Evolutionary conservation across 2,329 filamentous ascomycete genomes (phyloP).

Genomic region (Aspergillus glaucus): DNA sequence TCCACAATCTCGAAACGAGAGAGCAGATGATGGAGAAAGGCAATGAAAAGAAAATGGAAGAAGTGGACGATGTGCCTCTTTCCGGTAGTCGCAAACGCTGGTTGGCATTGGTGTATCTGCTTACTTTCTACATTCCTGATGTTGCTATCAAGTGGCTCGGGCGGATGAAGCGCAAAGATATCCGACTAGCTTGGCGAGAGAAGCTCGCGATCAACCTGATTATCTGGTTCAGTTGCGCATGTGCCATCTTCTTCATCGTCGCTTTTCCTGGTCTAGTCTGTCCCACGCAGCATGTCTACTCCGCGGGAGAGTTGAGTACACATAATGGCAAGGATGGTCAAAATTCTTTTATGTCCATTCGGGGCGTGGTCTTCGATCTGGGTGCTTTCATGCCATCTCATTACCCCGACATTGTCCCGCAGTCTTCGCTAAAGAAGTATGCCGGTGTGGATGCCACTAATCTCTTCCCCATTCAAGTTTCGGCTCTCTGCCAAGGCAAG

Average conservation of each 20-base stretch:
- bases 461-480: conserved; percentile 91
- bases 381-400: conserved; percentile 66
- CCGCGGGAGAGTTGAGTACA: conserved; percentile 64
- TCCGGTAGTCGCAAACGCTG: conserved; percentile 81
- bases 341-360: conserved; percentile 69
- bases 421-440: conserved; percentile 66
- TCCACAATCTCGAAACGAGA: conserved; percentile 88
- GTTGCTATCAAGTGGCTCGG: conserved; percentile 70
- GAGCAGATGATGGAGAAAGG: conserved; percentile 93
- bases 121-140: conserved; percentile 87
- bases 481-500: conserved; percentile 76
- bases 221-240: conserved; percentile 79
- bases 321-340: conserved; percentile 65
- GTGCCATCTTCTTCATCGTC: conserved; percentile 83
- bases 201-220: conserved; percentile 97
- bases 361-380: conserved; percentile 84
- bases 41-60: conserved; percentile 81
- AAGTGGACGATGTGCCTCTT: conserved; percentile 77
- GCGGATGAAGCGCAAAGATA: conserved; percentile 84
- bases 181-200: conserved; percentile 89
- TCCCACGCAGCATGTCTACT: conserved; percentile 84
- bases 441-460: conserved; percentile 80
- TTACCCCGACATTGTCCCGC: conserved; percentile 63
- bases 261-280: conserved; percentile 83
- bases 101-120: conserved; percentile 72